Conservation (phyloP, 345 rosid species). For the Brassica cretica region DNA sequence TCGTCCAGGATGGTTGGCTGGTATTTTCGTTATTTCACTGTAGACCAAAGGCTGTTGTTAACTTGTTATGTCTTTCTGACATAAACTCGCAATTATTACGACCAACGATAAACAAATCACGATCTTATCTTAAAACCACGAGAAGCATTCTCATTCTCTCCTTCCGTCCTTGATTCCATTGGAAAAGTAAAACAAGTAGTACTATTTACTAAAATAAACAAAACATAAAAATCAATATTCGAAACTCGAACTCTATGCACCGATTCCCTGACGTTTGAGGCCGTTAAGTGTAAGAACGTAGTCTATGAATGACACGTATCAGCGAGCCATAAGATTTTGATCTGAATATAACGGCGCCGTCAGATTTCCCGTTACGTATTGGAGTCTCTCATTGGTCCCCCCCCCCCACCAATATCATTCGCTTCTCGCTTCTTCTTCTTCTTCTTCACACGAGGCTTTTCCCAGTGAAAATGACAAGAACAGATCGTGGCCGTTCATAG, state of each 20-base stretch:
- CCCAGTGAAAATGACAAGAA: neutral
- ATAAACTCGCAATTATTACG: neutral
- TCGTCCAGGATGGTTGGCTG: neutral
- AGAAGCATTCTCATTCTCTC: neutral
- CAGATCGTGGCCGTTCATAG: neutral
- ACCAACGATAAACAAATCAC: neutral
- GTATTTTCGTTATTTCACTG: neutral
- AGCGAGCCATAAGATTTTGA: neutral
- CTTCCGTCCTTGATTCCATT: neutral
- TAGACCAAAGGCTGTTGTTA: neutral
- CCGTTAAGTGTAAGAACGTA: no score
- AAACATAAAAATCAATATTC: neutral
- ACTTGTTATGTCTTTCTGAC: neutral
- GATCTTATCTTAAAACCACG: neutral
- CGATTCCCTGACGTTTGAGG: no score
- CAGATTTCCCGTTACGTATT: neutral
- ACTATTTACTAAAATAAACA: neutral
- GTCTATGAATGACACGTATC: neutral
- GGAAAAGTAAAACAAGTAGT: neutral
- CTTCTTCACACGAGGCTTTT: neutral
- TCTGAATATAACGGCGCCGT: neutral
- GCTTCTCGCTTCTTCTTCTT: neutral
- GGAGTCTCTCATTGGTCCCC: neutral
- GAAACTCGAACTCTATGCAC: no score
- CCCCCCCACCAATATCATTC: neutral